Conservation (phyloP, 1,284 basidiomycete species). For the Exobasidium cylindrosporum region DNA sequence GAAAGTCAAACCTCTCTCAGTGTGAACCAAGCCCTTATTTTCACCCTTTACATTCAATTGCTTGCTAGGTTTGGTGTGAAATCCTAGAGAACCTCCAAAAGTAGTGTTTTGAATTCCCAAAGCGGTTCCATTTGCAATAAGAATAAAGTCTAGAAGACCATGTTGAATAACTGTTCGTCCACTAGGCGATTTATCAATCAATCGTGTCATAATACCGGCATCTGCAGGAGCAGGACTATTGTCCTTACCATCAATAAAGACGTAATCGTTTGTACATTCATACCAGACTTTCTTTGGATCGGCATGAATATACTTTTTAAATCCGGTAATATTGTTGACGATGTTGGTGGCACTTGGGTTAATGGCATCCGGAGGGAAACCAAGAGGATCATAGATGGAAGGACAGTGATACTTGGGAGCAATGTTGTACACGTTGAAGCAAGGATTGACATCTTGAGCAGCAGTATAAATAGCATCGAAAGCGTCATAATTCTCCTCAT, state of each 20-base stretch:
- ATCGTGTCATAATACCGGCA: constrained; percentile 22
- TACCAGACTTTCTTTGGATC: constrained; percentile 28
- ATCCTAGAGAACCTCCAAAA: constrained; percentile 45
- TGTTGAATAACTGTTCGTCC: constrained; percentile 39
- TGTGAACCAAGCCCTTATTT: constrained; percentile 21
- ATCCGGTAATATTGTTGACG: constrained; percentile 33
- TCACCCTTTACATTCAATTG: constrained; percentile 24
- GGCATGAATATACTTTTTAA: constrained; percentile 46
- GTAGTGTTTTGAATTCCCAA: constrained; percentile 52
- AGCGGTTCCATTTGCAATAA: constrained; percentile 38
- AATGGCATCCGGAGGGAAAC: constrained; percentile 20
- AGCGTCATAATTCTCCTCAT: constrained; percentile 13
- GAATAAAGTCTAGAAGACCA: constrained; percentile 39
- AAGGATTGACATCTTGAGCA: constrained; percentile 26
- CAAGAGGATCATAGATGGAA: constrained; percentile 20
- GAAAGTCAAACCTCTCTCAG: constrained; percentile 45
- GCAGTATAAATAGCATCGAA: constrained; percentile 11
- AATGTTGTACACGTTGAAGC: constrained; percentile 30
- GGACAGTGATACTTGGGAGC: constrained; percentile 11
- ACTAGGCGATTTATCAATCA: constrained; percentile 36
- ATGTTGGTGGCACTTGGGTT: constrained; percentile 22
- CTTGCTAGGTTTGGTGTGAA: constrained; percentile 31
- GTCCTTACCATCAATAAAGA: constrained; percentile 24
- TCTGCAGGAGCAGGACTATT: constrained; percentile 14
- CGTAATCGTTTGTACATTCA: constrained; percentile 25